Evolutionary conservation across 768 basidiomycete species (phyloP).

Genomic region (Stropharia rugosoannulata): DNA sequence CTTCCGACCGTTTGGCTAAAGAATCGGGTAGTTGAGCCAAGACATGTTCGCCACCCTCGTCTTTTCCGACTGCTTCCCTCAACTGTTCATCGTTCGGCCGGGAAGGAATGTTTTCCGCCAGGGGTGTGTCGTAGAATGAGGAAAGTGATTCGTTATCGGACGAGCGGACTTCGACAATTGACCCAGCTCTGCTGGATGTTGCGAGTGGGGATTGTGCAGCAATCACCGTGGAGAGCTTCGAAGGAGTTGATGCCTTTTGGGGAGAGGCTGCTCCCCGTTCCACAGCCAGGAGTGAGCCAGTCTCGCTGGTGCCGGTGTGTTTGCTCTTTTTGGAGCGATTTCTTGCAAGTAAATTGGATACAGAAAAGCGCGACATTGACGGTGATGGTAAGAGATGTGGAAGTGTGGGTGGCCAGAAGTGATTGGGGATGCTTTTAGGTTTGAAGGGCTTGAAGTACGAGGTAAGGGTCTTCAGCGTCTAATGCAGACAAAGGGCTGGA

Average conservation of each 20-base stretch:
- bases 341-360: too few relatives aligned
- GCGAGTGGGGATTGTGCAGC: neutral
- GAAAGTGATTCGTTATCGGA: constrained; percentile 1
- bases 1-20: neutral
- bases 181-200: neutral
- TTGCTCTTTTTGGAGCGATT: too few relatives aligned
- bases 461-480: too few relatives aligned
- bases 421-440: neutral
- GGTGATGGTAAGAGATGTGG: too few relatives aligned
- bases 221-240: constrained; percentile 6
- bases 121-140: constrained; percentile 3
- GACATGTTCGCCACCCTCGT: constrained; percentile 10
- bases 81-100: neutral
- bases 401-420: too few relatives aligned
- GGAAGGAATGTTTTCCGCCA: neutral
- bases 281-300: neutral
- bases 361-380: too few relatives aligned
- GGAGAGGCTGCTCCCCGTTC: neutral
- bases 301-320: too few relatives aligned
- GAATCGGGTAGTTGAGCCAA: constrained; percentile 12
- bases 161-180: neutral
- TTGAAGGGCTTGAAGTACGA: neutral
- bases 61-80: neutral
- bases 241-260: neutral
- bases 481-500: neutral